Conservation (phyloP, 2,329 filamentous ascomycete species). For the Clonostachys solani region DNA sequence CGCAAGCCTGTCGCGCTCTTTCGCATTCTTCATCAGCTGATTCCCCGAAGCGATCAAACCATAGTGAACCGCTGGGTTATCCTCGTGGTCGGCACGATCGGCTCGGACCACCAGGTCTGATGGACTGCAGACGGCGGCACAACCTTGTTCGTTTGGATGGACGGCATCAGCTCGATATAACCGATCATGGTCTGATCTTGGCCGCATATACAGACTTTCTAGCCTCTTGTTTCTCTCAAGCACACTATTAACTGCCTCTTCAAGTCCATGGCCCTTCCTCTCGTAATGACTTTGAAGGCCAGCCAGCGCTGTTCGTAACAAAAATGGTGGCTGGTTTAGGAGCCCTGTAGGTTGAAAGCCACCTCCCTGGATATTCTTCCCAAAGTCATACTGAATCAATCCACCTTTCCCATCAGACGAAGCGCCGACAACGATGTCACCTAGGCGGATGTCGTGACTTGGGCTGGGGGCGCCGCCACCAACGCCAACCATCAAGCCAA, state of each 20-base stretch:
- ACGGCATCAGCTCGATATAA: not conserved
- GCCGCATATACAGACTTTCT: not conserved
- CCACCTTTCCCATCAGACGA: not conserved
- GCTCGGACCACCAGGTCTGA: not conserved
- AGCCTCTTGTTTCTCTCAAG: not conserved
- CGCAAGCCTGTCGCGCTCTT: slow-evolving; percentile 21
- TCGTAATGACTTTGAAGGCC: not conserved
- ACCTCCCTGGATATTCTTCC: not conserved
- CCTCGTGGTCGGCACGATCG: not conserved
- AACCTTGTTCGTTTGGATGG: not conserved
- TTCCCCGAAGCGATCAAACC: slow-evolving; percentile 28
- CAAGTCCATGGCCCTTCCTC: not conserved
- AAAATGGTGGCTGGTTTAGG: not conserved
- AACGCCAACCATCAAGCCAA: slow-evolving; percentile 25
- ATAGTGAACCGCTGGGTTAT: slow-evolving; percentile 13
- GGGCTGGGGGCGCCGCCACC: slow-evolving; percentile 23
- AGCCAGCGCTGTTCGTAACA: not conserved
- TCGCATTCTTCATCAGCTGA: slow-evolving; percentile 23
- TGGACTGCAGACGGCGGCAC: not conserved
- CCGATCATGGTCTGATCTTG: not conserved
- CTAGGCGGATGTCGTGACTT: slow-evolving; percentile 18
- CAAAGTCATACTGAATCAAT: slow-evolving; percentile 3
- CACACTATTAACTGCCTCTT: not conserved
- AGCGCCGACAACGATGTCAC: slow-evolving; percentile 10
- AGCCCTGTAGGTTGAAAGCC: not conserved